These are phyloP conservation scores for Penicillium atrosanguineum DNA, from an alignment of 495 filamentous ascomycete genomes.

Conservation along the genomic window DNA sequence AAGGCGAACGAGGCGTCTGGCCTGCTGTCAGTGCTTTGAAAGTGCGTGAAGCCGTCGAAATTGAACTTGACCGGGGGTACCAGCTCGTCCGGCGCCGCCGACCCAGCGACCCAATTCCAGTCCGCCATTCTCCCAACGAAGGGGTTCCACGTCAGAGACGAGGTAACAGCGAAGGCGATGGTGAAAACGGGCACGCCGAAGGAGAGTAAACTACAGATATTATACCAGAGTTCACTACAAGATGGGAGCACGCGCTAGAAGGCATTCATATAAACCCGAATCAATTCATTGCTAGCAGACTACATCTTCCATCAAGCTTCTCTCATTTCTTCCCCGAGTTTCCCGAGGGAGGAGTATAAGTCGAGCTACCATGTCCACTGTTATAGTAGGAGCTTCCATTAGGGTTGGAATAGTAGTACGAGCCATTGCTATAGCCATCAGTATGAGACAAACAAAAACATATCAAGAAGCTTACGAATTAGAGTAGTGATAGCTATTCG, in stretches of 20 bases:
- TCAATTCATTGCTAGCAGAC: not conserved
- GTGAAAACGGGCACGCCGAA: conserved; percentile 24
- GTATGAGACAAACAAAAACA: not conserved
- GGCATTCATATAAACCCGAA: not conserved
- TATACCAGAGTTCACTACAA: not conserved
- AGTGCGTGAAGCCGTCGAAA: conserved; percentile 82
- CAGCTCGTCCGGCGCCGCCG: conserved; percentile 67
- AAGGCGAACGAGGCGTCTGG: conserved; percentile 88
- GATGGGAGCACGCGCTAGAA: not conserved
- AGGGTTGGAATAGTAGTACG: conserved; percentile 54
- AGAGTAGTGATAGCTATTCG: conserved; percentile 50
- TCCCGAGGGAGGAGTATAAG: conserved; percentile 7
- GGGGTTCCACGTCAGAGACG: conserved; percentile 26
- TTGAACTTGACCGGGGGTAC: conserved; percentile 80
- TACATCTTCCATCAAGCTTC: not conserved
- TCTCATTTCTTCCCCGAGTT: conserved; percentile 2
- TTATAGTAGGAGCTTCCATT: conserved; percentile 53
- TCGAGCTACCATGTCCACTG: conserved; percentile 13
- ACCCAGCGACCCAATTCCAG: conserved; percentile 32
- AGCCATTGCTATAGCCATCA: conserved; percentile 35
- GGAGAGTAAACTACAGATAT: conserved; percentile 14
- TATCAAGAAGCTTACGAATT: conserved; percentile 33
- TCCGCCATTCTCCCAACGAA: conserved; percentile 29
- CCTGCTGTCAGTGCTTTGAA: conserved; percentile 82
- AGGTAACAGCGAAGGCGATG: conserved; percentile 26